A percentile compares a stretch with the other conserved stretches of the same genome.
phyloP scores from a whole-genome alignment of 2,329 filamentous ascomycete species.

The Trematosphaeria pertusa region DNA sequence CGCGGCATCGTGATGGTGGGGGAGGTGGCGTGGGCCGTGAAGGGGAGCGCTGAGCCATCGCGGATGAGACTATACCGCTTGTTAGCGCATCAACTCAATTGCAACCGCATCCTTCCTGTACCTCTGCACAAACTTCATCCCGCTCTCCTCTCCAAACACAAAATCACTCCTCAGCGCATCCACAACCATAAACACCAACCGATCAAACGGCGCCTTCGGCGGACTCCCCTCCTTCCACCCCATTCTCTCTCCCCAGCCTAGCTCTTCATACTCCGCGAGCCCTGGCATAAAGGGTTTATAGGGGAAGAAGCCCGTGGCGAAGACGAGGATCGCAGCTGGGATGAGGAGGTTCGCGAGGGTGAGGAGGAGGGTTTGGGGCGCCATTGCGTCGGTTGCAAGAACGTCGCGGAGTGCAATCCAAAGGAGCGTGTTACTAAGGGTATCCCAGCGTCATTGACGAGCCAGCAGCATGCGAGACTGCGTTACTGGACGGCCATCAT shows the following conservation, averaged over 20 bases:
- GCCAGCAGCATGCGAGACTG: too few relatives aligned
- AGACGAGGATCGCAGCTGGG: constrained; percentile 70
- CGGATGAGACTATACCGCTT: constrained; percentile 73
- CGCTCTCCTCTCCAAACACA: constrained; percentile 81
- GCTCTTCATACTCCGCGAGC: constrained; percentile 71
- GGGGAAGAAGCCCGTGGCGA: constrained; percentile 93
- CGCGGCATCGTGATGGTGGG: constrained; percentile 98
- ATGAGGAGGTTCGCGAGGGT: constrained; percentile 77
- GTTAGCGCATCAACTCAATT: constrained; percentile 4
- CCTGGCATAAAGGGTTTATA: constrained; percentile 95
- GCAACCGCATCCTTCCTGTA: constrained; percentile 48
- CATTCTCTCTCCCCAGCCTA: constrained; percentile 54
- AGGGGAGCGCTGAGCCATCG: constrained; percentile 83
- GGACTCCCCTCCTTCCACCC: constrained; percentile 44
- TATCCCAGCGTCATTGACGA: too few relatives aligned
- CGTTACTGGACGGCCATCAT: too few relatives aligned
- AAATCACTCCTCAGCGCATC: constrained; percentile 92
- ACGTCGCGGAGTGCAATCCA: too few relatives aligned
- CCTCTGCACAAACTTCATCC: constrained; percentile 89
- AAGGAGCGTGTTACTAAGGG: too few relatives aligned
- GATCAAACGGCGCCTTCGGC: constrained; percentile 79
- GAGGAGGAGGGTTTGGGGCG: constrained; percentile 52
- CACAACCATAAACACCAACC: constrained; percentile 95
- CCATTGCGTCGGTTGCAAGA: constrained; percentile 28
- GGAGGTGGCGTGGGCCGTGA: constrained; percentile 94